A percentile compares a stretch with the other conserved stretches of the same genome.
Evolutionary conservation across 495 filamentous ascomycete species (phyloP).

Genomic region (Aspergillus cristatus): DNA sequence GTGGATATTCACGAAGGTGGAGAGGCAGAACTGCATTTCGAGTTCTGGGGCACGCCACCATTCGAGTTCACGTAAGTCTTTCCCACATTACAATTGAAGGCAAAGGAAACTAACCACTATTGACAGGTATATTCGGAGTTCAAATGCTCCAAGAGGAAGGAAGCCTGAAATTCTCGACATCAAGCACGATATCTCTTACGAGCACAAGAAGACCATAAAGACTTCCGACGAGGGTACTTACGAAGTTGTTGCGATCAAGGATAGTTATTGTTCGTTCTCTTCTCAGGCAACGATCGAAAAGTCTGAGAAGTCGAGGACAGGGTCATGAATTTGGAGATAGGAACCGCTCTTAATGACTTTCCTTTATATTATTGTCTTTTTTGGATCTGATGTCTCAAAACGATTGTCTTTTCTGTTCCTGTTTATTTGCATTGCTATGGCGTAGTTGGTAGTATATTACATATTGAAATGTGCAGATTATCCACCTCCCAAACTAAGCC

Average conservation of each 20-base stretch:
- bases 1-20: slow-evolving; percentile 96
- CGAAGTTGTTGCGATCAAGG: slow-evolving; percentile 91
- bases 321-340: slow-evolving; percentile 13
- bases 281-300: slow-evolving; percentile 47
- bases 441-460: slow-evolving; percentile 15
- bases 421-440: slow-evolving; percentile 30
- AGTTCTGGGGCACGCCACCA: slow-evolving; percentile 89
- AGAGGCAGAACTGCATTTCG: slow-evolving; percentile 82
- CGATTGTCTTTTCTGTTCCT: too few relatives aligned
- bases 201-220: slow-evolving; percentile 66
- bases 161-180: slow-evolving; percentile 78
- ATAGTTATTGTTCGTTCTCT: slow-evolving; percentile 79
- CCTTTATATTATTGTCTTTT: slow-evolving; percentile 2
- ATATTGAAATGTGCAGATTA: slow-evolving; percentile 6
- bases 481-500: slow-evolving; percentile 2
- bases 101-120: slow-evolving; percentile 5
- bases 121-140: slow-evolving; percentile 73
- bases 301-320: slow-evolving; percentile 24
- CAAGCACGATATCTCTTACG: slow-evolving; percentile 72
- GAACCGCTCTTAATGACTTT: slow-evolving; percentile 11
- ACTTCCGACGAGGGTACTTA: slow-evolving; percentile 92
- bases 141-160: slow-evolving; percentile 67
- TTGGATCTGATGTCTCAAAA: slow-evolving; percentile 2
- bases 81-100: too few relatives aligned
- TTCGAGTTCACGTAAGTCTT: slow-evolving; percentile 80